Conservation (phyloP, 2,329 filamentous ascomycete genomes). For the Aureobasidium sp. region DNA sequence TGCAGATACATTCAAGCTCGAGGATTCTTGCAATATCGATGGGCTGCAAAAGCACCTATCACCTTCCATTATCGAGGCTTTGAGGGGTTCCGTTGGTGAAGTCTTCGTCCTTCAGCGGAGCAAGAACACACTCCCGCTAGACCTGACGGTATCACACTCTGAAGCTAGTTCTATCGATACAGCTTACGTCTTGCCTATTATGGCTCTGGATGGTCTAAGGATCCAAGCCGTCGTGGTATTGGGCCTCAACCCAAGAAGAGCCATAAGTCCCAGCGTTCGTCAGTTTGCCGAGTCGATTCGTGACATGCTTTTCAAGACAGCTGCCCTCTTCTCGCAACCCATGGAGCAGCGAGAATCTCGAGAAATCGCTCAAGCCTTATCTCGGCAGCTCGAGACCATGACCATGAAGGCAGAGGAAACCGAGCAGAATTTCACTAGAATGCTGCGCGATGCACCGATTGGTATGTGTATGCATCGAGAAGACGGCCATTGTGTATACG, state of each 20-base stretch:
- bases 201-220: constrained; percentile 27
- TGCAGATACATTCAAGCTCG: constrained; percentile 15
- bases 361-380: constrained; percentile 31
- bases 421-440: constrained; percentile 33
- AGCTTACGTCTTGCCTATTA: constrained; percentile 15
- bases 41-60: neutral
- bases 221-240: constrained; percentile 33
- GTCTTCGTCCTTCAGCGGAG: neutral
- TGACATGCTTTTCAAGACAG: constrained; percentile 32
- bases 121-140: neutral
- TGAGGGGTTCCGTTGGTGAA: neutral
- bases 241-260: constrained; percentile 32
- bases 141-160: neutral
- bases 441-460: constrained; percentile 33
- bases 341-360: constrained; percentile 17
- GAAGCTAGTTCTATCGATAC: neutral
- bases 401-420: constrained; percentile 28
- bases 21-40: neutral
- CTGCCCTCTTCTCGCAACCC: constrained; percentile 28
- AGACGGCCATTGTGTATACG: constrained; percentile 30
- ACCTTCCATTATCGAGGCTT: neutral
- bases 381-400: constrained; percentile 29
- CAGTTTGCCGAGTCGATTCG: constrained; percentile 31
- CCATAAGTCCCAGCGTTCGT: constrained; percentile 33
- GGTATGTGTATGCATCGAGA: constrained; percentile 26